Evolutionary conservation across 2,329 filamentous ascomycete species (phyloP).

Genomic region (Magnaporthiopsis incrustans): DNA sequence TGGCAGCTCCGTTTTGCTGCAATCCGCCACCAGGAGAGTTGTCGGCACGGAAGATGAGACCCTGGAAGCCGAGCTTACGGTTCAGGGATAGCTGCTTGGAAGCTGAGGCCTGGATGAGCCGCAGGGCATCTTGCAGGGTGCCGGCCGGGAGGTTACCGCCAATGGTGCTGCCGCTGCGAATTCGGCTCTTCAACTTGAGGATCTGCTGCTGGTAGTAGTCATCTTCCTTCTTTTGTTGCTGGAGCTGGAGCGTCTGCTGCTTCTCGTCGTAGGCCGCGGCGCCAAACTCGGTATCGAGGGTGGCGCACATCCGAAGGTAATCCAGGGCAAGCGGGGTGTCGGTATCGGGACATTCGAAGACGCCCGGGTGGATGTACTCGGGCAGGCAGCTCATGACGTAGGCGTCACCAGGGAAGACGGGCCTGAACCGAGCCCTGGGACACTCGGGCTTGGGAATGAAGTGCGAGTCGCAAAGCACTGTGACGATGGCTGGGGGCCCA

Average conservation of each 20-base stretch:
- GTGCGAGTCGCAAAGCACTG: constrained; percentile 6
- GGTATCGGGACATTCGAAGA: not conserved
- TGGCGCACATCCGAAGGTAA: not conserved
- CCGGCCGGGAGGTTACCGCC: not conserved
- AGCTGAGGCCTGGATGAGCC: not conserved
- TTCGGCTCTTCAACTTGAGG: not conserved
- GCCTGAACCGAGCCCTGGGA: constrained; percentile 8
- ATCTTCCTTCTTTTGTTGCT: not conserved
- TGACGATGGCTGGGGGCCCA: not conserved
- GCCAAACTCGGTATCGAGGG: not conserved
- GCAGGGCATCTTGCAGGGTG: not conserved
- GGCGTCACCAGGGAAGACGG: not conserved
- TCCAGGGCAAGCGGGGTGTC: not conserved
- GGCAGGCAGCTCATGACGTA: not conserved
- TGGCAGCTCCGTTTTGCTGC: not conserved
- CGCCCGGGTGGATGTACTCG: not conserved
- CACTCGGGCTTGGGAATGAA: constrained; percentile 13
- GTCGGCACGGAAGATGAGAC: not conserved
- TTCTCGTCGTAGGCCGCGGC: not conserved
- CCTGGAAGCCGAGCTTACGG: not conserved
- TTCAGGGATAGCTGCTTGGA: not conserved
- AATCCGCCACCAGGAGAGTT: too few species aligned
- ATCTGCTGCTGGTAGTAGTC: not conserved
- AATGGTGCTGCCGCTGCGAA: not conserved
- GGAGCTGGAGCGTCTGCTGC: not conserved